Evolutionary conservation across 75 land plant genomes (phyloP).

Genomic region (Sequoia sempervirens): DNA sequence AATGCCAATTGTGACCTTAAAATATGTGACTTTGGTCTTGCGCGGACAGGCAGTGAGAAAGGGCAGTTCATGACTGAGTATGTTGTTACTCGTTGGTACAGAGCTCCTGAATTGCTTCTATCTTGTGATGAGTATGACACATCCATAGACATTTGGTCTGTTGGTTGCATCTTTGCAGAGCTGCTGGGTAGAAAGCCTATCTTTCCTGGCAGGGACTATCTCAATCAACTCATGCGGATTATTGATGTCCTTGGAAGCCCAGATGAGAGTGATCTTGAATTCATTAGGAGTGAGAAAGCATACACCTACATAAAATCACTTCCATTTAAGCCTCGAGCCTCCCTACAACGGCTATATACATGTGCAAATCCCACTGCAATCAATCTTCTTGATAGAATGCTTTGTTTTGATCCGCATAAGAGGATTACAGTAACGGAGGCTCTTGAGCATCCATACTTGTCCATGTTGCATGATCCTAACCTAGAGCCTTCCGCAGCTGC

Average conservation of each 20-base stretch:
- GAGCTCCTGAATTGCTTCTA: conserved; percentile 87
- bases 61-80: conserved; percentile 91
- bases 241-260: conserved; percentile 74
- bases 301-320: conserved; percentile 61
- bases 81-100: conserved; percentile 88
- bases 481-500: conserved; percentile 57
- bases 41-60: conserved; percentile 61
- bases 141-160: conserved; percentile 95
- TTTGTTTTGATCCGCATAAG: conserved; percentile 75
- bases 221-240: conserved; percentile 81
- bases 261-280: conserved; percentile 63
- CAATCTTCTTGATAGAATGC: conserved; percentile 79
- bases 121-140: conserved; percentile 79
- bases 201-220: conserved; percentile 84
- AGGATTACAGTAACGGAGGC: conserved; percentile 78
- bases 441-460: conserved; percentile 78
- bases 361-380: conserved; percentile 76
- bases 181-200: conserved; percentile 89
- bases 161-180: conserved; percentile 94
- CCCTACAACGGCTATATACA: conserved; percentile 57
- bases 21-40: conserved; percentile 91
- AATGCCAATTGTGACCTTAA: conserved; percentile 90
- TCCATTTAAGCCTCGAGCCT: conserved; percentile 49
- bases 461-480: conserved; percentile 62
- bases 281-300: conserved; percentile 69